A percentile compares a stretch with the other conserved stretches of the same genome.
phyloP scores from a whole-genome alignment of 2,329 filamentous ascomycete species.

The Cucurbitaria berberidis region DNA sequence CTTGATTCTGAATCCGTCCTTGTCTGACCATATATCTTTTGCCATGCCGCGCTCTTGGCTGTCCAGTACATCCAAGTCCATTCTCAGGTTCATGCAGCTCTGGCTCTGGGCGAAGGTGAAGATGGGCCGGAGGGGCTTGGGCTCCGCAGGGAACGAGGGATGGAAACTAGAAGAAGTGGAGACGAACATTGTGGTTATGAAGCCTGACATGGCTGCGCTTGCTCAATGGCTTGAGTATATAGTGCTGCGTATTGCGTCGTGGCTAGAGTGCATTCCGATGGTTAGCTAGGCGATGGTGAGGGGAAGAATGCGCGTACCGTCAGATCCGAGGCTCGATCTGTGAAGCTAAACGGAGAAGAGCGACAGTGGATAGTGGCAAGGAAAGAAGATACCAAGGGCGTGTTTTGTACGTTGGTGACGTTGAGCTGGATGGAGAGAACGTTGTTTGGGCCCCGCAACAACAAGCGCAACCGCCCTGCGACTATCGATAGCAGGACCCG shows the following conservation, averaged over 20 bases:
- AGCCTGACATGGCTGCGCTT: constrained; percentile 67
- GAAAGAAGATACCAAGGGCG: background rate
- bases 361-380: constrained; percentile 2
- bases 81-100: constrained; percentile 45
- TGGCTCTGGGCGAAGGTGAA: constrained; percentile 53
- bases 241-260: constrained; percentile 21
- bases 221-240: constrained; percentile 25
- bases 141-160: constrained; percentile 40
- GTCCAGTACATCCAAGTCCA: constrained; percentile 25
- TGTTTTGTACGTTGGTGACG: constrained; percentile 9
- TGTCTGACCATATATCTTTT: constrained; percentile 16
- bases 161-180: constrained; percentile 38
- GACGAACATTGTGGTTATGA: constrained; percentile 82
- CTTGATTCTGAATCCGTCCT: constrained; percentile 14
- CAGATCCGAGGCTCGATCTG: background rate
- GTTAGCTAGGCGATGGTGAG: constrained; percentile 40
- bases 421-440: constrained; percentile 8
- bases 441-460: constrained; percentile 34
- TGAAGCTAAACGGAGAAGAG: constrained; percentile 3
- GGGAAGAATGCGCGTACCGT: constrained; percentile 29
- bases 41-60: constrained; percentile 13
- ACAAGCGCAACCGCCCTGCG: constrained; percentile 21
- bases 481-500: constrained; percentile 17
- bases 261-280: constrained; percentile 37
- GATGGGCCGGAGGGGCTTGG: constrained; percentile 51